Evolutionary conservation across 139 green algal genomes (phyloP), one percentile per base, ranked within the genome.

Genomic region (Trebouxia sp.): DNA sequence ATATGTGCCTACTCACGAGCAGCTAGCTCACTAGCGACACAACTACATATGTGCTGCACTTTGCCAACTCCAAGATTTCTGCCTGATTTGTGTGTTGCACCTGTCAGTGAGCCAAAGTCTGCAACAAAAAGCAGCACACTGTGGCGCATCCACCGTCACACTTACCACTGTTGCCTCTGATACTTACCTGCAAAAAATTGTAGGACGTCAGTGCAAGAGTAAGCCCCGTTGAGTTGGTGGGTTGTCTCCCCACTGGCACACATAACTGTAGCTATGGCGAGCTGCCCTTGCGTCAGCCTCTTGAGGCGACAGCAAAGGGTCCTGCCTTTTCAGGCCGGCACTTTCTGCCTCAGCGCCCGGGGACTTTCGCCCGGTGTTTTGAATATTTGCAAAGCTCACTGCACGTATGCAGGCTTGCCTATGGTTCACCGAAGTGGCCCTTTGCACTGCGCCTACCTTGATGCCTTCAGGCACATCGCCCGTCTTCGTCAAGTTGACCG

Each of bases 251-350:
- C 89, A 92, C 91, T 95, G 95, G 90, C 92, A 84, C 90, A 98
- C 94, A 98, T 98, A 91, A 98, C 95, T 98, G 95, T 98, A 84
- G 90, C 90, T 94, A 94, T 94, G 94, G 95, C 94, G 85, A 98
- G 93, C 94, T 97, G 93, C 94, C 91, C 90, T 80, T 24, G 87
- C 74, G 89, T 91, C 76, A 43, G 15, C 37, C 76, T 45, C 48
- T 67, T 51, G 41, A 41, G 35, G 76, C 53, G 50, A 77, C 81
- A 74, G 8, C 79, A 66, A 83, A 83, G 89, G 95, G 94, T 95
- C 94, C 91, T 97, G 85, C 92, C 91, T 87, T 91, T 90, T 87
- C 89, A 82, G 92, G 91, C 84, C 94, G 94, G 94, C 93, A 98
- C 95, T 98, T 86, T 98, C 95, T 98, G 93, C 95, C 94, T 90